phyloP scores from a whole-genome alignment of 306 rosid genomes.

The Prunus persica region DNA sequence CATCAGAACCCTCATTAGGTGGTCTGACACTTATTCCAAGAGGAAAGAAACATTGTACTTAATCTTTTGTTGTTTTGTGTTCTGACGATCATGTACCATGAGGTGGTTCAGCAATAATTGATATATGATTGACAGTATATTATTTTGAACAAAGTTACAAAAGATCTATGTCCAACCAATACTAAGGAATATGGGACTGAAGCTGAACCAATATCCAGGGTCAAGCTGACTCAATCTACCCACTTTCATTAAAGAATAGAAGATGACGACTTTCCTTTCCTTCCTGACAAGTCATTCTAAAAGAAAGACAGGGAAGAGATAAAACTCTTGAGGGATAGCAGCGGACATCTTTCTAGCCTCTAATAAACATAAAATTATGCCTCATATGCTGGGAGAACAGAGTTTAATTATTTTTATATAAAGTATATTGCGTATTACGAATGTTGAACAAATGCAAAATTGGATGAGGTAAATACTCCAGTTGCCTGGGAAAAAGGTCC shows the following conservation, averaged over 20 bases:
- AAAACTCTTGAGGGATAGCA: neutral
- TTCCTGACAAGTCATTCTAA: neutral
- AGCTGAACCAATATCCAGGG: conserved; percentile 8
- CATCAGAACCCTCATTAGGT: neutral
- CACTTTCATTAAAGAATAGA: neutral
- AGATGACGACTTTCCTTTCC: neutral
- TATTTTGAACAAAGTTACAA: neutral
- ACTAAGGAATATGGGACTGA: conserved; percentile 1
- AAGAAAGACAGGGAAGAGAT: neutral
- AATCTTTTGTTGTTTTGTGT: conserved; percentile 2
- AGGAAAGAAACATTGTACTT: conserved; percentile 9
- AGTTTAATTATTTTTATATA: neutral
- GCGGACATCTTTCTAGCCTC: neutral
- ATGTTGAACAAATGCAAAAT: neutral
- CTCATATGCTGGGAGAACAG: neutral
- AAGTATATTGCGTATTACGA: neutral
- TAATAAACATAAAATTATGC: neutral
- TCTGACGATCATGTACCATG: conserved; percentile 13
- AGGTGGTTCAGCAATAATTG: conserved; percentile 13
- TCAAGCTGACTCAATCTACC: neutral
- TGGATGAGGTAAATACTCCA: neutral
- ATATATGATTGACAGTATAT: neutral
- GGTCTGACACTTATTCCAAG: conserved; percentile 10
- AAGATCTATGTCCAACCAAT: neutral
- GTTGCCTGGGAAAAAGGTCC: neutral